phyloP scores from a whole-genome alignment of 495 filamentous ascomycete genomes.

The Lophium mytilinum region DNA sequence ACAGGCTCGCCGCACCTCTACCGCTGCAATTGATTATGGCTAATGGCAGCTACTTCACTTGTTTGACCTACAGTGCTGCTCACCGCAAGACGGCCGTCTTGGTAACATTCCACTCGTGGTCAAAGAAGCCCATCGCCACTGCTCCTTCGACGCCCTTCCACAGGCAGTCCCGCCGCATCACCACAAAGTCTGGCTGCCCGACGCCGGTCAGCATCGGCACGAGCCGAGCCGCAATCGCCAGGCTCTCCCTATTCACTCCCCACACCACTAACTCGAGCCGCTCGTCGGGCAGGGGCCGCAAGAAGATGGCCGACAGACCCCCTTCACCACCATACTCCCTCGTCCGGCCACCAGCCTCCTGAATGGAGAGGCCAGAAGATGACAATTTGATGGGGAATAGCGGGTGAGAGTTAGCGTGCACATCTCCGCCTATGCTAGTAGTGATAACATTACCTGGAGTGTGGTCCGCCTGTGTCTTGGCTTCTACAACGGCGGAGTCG shows the following conservation, averaged over 20 bases:
- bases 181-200: slow-evolving; percentile 51
- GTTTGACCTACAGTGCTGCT: slow-evolving; percentile 19
- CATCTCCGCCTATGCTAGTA: slow-evolving; percentile 19
- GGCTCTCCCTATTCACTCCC: slow-evolving; percentile 40
- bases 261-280: slow-evolving; percentile 49
- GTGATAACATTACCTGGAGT: slow-evolving; percentile 28
- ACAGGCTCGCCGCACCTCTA: too few species aligned
- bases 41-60: neutral
- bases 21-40: neutral
- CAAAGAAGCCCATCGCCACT: slow-evolving; percentile 49
- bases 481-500: slow-evolving; percentile 39
- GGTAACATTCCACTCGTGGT: slow-evolving; percentile 46
- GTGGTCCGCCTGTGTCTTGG: neutral
- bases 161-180: slow-evolving; percentile 37
- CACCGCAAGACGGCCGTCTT: slow-evolving; percentile 24
- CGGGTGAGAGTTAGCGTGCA: slow-evolving; percentile 6
- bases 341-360: slow-evolving; percentile 9
- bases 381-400: slow-evolving; percentile 14
- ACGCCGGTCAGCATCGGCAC: slow-evolving; percentile 50
- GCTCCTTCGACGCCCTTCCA: slow-evolving; percentile 49
- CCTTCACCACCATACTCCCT: slow-evolving; percentile 11
- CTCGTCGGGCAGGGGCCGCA: slow-evolving; percentile 39
- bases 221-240: slow-evolving; percentile 47
- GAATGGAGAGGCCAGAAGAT: slow-evolving; percentile 6
- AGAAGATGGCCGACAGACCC: slow-evolving; percentile 42